Conservation (phyloP, 2,329 filamentous ascomycete species). For the Furcasterigmium sp. region DNA sequence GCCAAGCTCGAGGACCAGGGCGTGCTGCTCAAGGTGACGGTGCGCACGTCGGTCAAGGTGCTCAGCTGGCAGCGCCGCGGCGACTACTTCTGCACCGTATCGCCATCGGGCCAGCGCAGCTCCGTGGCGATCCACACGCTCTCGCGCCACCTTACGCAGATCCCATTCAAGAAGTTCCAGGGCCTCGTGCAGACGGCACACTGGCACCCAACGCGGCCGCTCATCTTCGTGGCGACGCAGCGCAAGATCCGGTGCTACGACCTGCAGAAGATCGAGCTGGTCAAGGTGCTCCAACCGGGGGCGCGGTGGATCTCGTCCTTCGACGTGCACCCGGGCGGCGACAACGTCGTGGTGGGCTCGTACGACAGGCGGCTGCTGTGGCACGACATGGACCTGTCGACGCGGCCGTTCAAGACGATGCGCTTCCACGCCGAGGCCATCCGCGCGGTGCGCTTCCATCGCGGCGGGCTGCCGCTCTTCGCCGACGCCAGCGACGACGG, state of each 20-base stretch:
- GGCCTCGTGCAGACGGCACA: conserved; percentile 80
- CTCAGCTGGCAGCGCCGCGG: conserved; percentile 92
- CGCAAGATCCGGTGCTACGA: conserved; percentile 92
- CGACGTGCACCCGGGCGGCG: conserved; percentile 86
- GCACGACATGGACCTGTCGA: conserved; percentile 93
- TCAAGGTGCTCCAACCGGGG: conserved; percentile 90
- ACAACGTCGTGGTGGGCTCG: conserved; percentile 89
- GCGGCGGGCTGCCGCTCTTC: conserved; percentile 73
- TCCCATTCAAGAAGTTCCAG: conserved; percentile 77
- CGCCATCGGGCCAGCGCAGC: conserved; percentile 68
- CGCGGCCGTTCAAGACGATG: conserved; percentile 90
- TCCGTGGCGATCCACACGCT: conserved; percentile 93
- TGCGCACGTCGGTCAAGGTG: conserved; percentile 76
- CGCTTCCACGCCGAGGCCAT: conserved; percentile 93
- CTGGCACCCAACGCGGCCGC: conserved; percentile 88
- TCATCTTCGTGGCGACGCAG: conserved; percentile 95
- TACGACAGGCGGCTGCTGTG: conserved; percentile 92
- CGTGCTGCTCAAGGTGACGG: conserved; percentile 74
- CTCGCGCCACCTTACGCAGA: conserved; percentile 89
- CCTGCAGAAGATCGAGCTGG: conserved; percentile 80
- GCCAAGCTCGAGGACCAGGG: conserved; percentile 69
- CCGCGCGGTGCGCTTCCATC: conserved; percentile 82
- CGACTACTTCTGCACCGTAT: conserved; percentile 91
- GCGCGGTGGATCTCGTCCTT: conserved; percentile 91
- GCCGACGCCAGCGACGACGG: conserved; percentile 95